Conservation (phyloP, 495 filamentous ascomycete species). For the Penicillium bovifimosum region DNA sequence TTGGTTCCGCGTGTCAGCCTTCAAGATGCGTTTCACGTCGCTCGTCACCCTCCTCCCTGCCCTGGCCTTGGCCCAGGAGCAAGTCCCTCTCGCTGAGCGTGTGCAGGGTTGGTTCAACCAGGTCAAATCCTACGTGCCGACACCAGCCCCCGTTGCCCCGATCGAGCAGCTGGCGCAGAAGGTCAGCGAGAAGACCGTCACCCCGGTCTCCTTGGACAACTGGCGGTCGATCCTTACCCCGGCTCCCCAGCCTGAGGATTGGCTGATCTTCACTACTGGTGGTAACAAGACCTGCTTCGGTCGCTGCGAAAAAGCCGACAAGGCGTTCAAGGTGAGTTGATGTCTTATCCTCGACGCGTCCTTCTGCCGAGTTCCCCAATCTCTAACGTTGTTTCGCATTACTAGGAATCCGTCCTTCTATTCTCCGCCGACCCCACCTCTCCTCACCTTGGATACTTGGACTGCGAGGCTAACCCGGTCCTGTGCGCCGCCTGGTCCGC, state of each 20-base stretch:
- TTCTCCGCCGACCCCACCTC: conserved; percentile 60
- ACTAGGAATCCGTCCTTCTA: conserved; percentile 59
- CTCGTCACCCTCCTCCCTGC: conserved; percentile 60
- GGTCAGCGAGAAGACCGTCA: conserved; percentile 51
- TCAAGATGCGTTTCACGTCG: conserved; percentile 66
- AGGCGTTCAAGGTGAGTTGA: conserved; percentile 51
- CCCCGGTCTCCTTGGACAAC: conserved; percentile 61
- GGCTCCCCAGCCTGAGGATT: conserved; percentile 63
- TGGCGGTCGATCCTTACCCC: conserved; percentile 66
- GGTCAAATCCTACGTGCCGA: conserved; percentile 54
- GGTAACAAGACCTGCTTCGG: conserved; percentile 85
- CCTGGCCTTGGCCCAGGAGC: conserved; percentile 65
- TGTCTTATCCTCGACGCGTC: background rate
- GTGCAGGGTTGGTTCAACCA: conserved; percentile 61
- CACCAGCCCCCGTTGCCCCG: conserved; percentile 44
- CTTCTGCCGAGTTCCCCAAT: background rate
- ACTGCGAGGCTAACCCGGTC: conserved; percentile 74
- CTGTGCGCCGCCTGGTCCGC: conserved; percentile 81
- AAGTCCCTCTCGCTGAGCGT: conserved; percentile 65
- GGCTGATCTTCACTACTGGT: conserved; percentile 75
- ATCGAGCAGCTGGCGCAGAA: conserved; percentile 49
- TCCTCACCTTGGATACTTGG: conserved; percentile 65
- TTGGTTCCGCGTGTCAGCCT: conserved; percentile 16
- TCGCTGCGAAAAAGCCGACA: conserved; percentile 47
- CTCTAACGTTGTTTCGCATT: conserved; percentile 8